Base-by-base conservation (phyloP, 768 basidiomycete genomes). In the Mycena epipterygia region DNA sequence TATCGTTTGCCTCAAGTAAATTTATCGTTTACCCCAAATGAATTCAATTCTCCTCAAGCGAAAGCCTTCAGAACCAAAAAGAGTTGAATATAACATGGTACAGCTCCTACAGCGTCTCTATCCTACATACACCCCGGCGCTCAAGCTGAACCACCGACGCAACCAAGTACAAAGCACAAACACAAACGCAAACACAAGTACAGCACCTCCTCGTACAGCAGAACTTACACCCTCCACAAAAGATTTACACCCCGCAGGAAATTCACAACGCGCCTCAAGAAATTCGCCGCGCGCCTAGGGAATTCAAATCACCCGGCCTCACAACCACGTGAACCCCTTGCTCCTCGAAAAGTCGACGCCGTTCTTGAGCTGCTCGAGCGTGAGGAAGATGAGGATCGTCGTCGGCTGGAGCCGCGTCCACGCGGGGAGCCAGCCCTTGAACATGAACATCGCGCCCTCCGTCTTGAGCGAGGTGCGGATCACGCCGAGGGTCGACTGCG, bases 381-480 rank as follows among this genome's bases (percentile, higher is more conserved):
- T 94, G 71, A 95, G 79, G 85, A 95, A 96, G 78, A 95, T 95
- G 42, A 96, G 85, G 72, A 96, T 94, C 5, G 95, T 96, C 48
- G 94, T 95, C 0, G 94, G 95, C 77, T 95, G 93, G 42, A 96
- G 86, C 79, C 95, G 86, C 59, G 89, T 88, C 94, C 94, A 96
- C 14, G 94, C 93, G 0, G 95, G 95, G 12, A 95, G 80, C 95
- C 95, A 96, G 71, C 95, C 95, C 79, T 94, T 95, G 85, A 96
- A 95, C 92, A 96, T 93, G 87, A 95, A 96, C 89, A 92, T 92
- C 4, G 93, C 79, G 17, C 95, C 95, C 74, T 96, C 95, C 71
- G 82, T 90, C 68, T 87, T 85, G 70, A 96, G 82, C 23, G 93
- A 93, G 14, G 84, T 74, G 23, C 86, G 84, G 77, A 95, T 94